These are phyloP conservation scores for Dittrichia graveolens DNA, from an alignment of 129 eudicot genomes.

Conservation along the genomic window DNA sequence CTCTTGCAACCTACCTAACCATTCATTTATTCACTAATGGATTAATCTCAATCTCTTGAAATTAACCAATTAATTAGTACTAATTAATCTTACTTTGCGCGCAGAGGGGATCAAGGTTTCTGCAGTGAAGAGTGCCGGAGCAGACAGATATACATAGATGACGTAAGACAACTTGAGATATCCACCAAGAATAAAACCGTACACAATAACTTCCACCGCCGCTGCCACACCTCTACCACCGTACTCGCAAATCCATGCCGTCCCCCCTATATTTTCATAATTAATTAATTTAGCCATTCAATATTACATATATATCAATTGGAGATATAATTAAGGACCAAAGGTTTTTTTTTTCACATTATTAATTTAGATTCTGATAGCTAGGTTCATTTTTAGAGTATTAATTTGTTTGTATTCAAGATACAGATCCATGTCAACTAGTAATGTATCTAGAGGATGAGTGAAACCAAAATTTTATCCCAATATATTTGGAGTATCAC, in stretches of 20 bases:
- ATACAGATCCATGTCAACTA: no score
- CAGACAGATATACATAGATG: slow-evolving; percentile 64
- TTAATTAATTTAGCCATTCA: not conserved
- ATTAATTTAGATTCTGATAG: no score
- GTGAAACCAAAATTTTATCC: no score
- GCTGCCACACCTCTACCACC: not conserved
- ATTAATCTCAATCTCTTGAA: not conserved
- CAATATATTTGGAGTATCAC: no score
- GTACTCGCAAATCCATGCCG: not conserved
- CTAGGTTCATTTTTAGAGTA: no score
- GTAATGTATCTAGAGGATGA: no score
- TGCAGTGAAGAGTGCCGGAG: slow-evolving; percentile 66
- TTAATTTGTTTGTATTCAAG: no score
- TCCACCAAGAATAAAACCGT: slow-evolving; percentile 37
- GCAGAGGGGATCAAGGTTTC: slow-evolving; percentile 66
- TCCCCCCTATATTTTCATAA: slow-evolving; percentile 3
- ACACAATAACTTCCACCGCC: not conserved
- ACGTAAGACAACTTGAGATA: slow-evolving; percentile 40
- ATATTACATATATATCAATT: no score
- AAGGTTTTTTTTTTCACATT: no score
- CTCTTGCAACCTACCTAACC: not conserved
- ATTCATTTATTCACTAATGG: not conserved
- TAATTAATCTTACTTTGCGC: not conserved
- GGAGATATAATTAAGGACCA: no score
- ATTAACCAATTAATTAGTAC: no score